phyloP scores from a whole-genome alignment of 768 basidiomycete genomes.

The Podaxis carcinomalis region DNA sequence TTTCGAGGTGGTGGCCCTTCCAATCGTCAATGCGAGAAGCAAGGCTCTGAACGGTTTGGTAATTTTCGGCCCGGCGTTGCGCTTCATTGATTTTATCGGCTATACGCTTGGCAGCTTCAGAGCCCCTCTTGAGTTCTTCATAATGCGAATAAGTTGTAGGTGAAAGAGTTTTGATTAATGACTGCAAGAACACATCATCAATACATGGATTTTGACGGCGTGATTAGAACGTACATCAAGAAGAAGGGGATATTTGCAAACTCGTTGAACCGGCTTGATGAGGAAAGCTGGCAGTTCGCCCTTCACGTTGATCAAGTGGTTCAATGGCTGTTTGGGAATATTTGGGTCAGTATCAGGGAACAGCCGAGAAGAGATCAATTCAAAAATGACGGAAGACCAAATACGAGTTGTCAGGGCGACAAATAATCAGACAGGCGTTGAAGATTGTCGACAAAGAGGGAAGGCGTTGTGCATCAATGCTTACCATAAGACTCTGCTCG shows the following conservation, averaged over 20 bases:
- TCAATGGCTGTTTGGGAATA: conserved; percentile 57
- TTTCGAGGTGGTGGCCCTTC: conserved; percentile 95
- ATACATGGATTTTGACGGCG: conserved; percentile 12
- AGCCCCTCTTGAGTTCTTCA: conserved; percentile 80
- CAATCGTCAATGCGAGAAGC: conserved; percentile 90
- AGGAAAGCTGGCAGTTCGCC: conserved; percentile 94
- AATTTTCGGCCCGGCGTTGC: conserved; percentile 86
- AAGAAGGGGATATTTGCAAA: conserved; percentile 97
- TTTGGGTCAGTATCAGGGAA: conserved; percentile 35
- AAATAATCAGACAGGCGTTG: conserved; percentile 13
- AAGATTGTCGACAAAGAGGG: conserved; percentile 14
- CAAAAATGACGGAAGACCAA: conserved; percentile 4
- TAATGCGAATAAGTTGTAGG: conserved; percentile 61
- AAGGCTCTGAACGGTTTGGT: conserved; percentile 84
- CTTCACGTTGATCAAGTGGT: conserved; percentile 83
- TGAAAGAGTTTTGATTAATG: conserved; percentile 69
- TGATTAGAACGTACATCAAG: conserved; percentile 63
- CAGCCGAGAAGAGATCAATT: conserved; percentile 18
- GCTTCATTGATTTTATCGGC: conserved; percentile 96
- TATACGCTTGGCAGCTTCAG: conserved; percentile 85
- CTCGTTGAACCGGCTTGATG: conserved; percentile 97
- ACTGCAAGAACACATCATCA: conserved; percentile 35
- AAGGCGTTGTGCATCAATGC: conserved; percentile 27
- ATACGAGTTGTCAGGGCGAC: conserved; percentile 31
- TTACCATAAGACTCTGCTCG: conserved; percentile 80